Evolutionary conservation across 2,329 filamentous ascomycete genomes (phyloP).

Genomic region (Fusarium zealandicum): DNA sequence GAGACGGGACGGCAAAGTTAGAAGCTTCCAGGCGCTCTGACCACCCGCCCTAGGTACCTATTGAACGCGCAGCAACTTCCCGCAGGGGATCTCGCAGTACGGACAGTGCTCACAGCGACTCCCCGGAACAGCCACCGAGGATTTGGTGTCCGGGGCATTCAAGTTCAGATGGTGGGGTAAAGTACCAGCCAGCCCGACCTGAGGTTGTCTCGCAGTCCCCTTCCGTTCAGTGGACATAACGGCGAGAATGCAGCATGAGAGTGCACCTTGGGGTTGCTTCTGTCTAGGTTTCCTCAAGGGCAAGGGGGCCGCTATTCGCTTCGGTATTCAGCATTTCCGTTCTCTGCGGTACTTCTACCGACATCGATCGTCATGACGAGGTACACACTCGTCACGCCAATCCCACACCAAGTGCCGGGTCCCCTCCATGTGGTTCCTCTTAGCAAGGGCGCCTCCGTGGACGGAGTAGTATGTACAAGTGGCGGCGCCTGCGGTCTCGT

Average conservation of each 20-base stretch:
- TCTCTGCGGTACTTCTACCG: slow-evolving; percentile 5
- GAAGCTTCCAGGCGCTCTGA: slow-evolving; percentile 29
- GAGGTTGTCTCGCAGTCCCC: background rate
- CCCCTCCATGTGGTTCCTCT: background rate
- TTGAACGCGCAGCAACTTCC: slow-evolving; percentile 1
- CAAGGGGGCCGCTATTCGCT: background rate
- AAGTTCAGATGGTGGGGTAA: slow-evolving; percentile 16
- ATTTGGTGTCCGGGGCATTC: slow-evolving; percentile 20
- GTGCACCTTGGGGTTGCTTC: slow-evolving; percentile 1
- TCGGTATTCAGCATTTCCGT: slow-evolving; percentile 19
- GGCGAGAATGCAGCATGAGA: background rate
- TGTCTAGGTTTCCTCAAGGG: slow-evolving; percentile 1
- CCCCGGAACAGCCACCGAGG: slow-evolving; percentile 6
- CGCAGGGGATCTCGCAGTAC: slow-evolving; percentile 2
- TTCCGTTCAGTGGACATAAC: slow-evolving; percentile 1
- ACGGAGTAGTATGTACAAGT: slow-evolving; percentile 18
- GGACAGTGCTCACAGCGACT: slow-evolving; percentile 1
- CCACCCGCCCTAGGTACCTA: no score
- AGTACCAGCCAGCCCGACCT: background rate
- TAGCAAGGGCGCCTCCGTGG: slow-evolving; percentile 8
- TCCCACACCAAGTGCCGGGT: slow-evolving; percentile 22
- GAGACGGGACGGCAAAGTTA: slow-evolving; percentile 1
- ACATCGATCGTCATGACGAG: background rate
- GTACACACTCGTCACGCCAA: slow-evolving; percentile 15
- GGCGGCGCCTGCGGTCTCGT: slow-evolving; percentile 38